Percentiles rank a stretch among this genome's conserved stretches.
phyloP scores from a whole-genome alignment of 2,329 filamentous ascomycete genomes.

The Xylariaceae sp. region DNA sequence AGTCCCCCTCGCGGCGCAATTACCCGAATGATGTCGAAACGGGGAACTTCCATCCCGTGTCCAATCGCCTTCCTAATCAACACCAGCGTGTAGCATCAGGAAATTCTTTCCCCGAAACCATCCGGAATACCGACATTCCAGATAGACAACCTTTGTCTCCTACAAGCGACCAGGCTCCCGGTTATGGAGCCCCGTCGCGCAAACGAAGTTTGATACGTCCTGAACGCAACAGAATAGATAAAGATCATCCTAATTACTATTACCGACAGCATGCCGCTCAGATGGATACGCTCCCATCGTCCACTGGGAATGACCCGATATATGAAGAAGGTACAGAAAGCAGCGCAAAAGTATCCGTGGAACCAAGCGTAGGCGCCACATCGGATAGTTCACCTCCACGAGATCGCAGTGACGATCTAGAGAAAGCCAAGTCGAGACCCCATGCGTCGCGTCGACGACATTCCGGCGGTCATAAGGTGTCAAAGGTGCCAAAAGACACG shows the following conservation, averaged over 20 bases:
- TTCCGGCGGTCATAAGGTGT: constrained; percentile 57
- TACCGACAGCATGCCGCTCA: constrained; percentile 93
- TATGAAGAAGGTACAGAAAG: constrained; percentile 69
- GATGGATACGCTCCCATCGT: constrained; percentile 85
- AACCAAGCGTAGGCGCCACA: constrained; percentile 43
- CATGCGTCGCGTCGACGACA: constrained; percentile 39
- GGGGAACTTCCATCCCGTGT: constrained; percentile 47
- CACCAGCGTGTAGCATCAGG: constrained; percentile 56
- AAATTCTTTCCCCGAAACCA: constrained; percentile 56
- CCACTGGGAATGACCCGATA: constrained; percentile 87
- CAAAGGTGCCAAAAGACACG: constrained; percentile 51
- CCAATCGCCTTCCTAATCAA: constrained; percentile 37
- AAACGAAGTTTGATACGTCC: constrained; percentile 88
- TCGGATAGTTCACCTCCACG: constrained; percentile 43
- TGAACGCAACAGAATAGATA: constrained; percentile 79
- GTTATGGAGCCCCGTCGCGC: constrained; percentile 42
- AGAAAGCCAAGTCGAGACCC: constrained; percentile 37
- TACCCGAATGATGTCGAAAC: constrained; percentile 68
- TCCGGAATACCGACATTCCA: constrained; percentile 52
- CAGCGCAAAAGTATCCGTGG: constrained; percentile 51
- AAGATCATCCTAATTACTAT: constrained; percentile 89
- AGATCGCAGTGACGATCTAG: constrained; percentile 34
- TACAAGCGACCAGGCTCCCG: constrained; percentile 35
- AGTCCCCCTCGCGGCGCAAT: constrained; percentile 62
- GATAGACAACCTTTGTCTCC: constrained; percentile 54